Base-by-base conservation (phyloP, 2,329 filamentous ascomycete species). In the Lasiodiplodia sp. region DNA sequence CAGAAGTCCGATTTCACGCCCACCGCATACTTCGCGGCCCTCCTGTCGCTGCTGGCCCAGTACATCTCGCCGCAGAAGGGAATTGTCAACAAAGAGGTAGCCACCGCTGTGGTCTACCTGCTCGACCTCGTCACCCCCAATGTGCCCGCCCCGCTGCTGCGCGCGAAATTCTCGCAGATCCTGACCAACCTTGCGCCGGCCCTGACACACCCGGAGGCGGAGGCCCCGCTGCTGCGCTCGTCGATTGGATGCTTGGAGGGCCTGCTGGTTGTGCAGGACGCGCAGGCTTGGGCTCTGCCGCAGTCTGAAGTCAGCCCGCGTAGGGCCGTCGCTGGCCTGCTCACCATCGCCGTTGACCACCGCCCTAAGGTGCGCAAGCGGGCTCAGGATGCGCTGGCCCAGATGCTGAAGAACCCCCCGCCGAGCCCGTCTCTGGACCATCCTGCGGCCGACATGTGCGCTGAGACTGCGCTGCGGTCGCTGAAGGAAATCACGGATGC, bases 151-250 rank as follows among this genome's bases (percentile, higher is more conserved):
- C 89, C 94, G 70, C 89, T 99, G 69, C 91, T 99, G 68, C 92
- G 94, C 76, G 92, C 93, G 73, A 97, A 98, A 80, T 99, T 99
- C 83, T 91, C 92, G 34, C 92, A 96, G 80, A 97, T 99, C 75
- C 89, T 99, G 70, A 89, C 90, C 38, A 90, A 92, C 70, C 88
- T 99, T 73, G 94, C 93, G 23, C 94, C 95, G 2, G 91, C 94
- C 14, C 86, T 99, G 57, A 89, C 92, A 66, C 86, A 92, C 72
- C 85, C 89, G 53, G 92, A 96, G 74, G 92, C 93, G 70, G 95
- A 97, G 81, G 93, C 96, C 7, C 92, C 94, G 5, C 86, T 98
- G 8, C 84, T 98, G 68, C 87, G 92, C 75, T 91, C 94, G 0
- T 96, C 94, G 12, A 96, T 98, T 75, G 96, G 96, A 74, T 97